Conservation (phyloP, 176 grass and related monocot species). For the Zoysia pacifica region DNA sequence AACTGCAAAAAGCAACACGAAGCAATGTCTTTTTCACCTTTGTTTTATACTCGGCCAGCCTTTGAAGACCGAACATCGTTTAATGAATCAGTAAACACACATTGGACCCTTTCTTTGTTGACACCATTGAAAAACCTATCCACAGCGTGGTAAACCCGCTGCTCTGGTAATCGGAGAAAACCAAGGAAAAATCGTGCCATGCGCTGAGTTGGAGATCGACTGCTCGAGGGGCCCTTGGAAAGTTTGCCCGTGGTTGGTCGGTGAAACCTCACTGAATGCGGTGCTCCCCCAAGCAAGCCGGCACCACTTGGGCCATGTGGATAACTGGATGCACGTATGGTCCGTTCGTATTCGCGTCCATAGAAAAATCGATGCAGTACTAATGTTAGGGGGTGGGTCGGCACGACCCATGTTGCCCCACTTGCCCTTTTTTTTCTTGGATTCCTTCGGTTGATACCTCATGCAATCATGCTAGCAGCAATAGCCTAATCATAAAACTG, state of each 20-base stretch:
- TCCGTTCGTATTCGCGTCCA: slow-evolving; percentile 23
- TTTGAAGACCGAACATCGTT: not conserved
- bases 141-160: slow-evolving; percentile 8
- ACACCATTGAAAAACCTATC: too few relatives aligned
- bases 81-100: not conserved
- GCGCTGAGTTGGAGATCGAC: slow-evolving; percentile 23
- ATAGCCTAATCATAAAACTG: not conserved
- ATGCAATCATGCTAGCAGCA: not conserved
- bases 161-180: not conserved
- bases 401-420: slow-evolving; percentile 32
- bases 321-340: not conserved
- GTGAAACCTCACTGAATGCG: slow-evolving; percentile 36
- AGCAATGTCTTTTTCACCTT: not conserved
- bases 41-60: not conserved
- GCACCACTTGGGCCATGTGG: slow-evolving; percentile 24
- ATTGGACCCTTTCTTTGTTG: slow-evolving; percentile 6
- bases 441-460: slow-evolving; percentile 16
- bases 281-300: slow-evolving; percentile 24
- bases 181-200: not conserved
- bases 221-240: not conserved
- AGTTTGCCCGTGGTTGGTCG: slow-evolving; percentile 12
- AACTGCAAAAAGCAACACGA: not conserved
- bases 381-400: not conserved
- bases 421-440: not conserved
- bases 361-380: not conserved